phyloP scores from a whole-genome alignment of 2,329 filamentous ascomycete genomes.

The Aschersonia sp. region DNA sequence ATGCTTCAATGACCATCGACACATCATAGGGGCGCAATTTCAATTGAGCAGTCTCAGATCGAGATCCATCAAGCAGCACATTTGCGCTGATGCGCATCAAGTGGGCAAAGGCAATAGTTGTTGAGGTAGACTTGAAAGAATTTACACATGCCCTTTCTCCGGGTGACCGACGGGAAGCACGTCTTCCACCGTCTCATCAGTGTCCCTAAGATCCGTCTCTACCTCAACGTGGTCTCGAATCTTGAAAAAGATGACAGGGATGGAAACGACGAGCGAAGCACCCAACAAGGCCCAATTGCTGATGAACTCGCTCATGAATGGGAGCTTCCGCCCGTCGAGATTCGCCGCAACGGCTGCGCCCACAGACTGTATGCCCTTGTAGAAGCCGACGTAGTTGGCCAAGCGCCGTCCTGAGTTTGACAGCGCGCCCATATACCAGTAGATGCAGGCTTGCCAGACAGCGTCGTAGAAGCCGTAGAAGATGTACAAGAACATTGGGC shows the following conservation, averaged over 20 bases:
- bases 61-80: no score
- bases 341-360: conserved; percentile 41
- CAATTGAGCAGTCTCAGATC: no score
- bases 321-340: conserved; percentile 19
- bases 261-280: conserved; percentile 60
- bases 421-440: conserved; percentile 92
- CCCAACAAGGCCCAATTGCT: conserved; percentile 59
- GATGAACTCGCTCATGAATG: conserved; percentile 60
- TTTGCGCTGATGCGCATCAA: no score
- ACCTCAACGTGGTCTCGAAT: conserved; percentile 70
- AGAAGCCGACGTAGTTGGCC: conserved; percentile 72
- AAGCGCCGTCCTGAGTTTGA: conserved; percentile 87
- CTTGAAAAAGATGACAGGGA: conserved; percentile 64
- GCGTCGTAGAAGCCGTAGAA: conserved; percentile 86
- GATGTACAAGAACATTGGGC: conserved; percentile 78
- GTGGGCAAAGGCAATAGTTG: no score
- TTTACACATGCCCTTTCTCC: neutral
- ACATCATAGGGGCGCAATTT: no score
- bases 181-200: conserved; percentile 67
- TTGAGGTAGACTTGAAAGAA: no score
- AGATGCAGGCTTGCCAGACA: conserved; percentile 77
- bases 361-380: conserved; percentile 67
- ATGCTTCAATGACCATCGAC: no score
- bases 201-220: conserved; percentile 72
- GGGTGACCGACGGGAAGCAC: conserved; percentile 25